Base-by-base conservation (phyloP, 2,329 filamentous ascomycete genomes). In the Colletotrichum cereale region DNA sequence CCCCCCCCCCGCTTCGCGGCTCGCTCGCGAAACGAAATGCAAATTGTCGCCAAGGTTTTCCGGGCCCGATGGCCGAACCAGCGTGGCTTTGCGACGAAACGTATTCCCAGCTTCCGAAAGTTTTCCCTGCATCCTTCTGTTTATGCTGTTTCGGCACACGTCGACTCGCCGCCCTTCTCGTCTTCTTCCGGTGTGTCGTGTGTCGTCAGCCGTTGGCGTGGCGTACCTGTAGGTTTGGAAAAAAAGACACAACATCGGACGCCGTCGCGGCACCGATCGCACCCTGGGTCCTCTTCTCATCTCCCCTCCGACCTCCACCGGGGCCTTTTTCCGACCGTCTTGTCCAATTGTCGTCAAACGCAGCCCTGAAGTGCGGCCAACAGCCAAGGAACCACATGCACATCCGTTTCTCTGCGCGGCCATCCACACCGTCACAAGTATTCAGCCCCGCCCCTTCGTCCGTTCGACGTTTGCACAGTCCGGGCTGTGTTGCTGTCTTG, bases 141-240 rank as follows among this genome's bases (percentile, higher is more conserved):
- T 48, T 47, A 12, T 52, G 26, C 48, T 18, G 48, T 18, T 11
- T 52, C 26, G 48, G 48, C 48, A 29, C 7, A 31, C 11, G 26
- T 52, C 48, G 48, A 52, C 5, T 50, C 47, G 6, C 47, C 14
- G 12, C 24, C n/a, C 2, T 12, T 50, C 26, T 26, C 8, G 11
- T 14, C 24, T 7, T 7, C 47, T 50, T 26, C 11, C 4, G 5
- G 10, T 7, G 12, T 26, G 47, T 24, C n/a, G n/a, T n/a, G n/a
- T n/a, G n/a, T n/a, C 44, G 40, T 26, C 63, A 29, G 21, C 42
- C 24, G n/a, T n/a, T n/a, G n/a, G n/a, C n/a, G 50, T 62, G 67
- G 42, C 63, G 67, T 62, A 67, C 67, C 48, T 57, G 40, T 34
- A 26, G 26, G 63, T 71, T 71, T 71, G 40, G 62, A 42, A 56